Base-by-base conservation (phyloP, 2,329 filamentous ascomycete genomes). In the Cercospora sp. region DNA sequence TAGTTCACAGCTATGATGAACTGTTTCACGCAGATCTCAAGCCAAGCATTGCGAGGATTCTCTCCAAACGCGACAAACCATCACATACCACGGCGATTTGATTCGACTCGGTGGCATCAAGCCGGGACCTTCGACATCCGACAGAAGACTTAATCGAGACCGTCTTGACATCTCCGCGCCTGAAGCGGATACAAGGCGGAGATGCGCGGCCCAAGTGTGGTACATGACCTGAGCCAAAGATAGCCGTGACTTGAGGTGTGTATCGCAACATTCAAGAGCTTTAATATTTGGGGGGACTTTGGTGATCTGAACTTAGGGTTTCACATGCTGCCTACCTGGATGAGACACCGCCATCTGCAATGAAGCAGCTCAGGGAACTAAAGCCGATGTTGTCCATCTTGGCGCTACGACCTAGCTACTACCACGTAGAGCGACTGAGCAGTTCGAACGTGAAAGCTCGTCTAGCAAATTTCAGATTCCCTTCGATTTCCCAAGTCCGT, bases 401-500 rank as follows among this genome's bases (percentile, higher is more conserved):
- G 45, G 18, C 8, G 18, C 45, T 48, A 48, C n/a, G 45, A 48
- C 45, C 26, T 20, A 5, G n/a, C 45, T 26, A 23, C 45, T 23
- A 10, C 10, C 9, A 23, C 16, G 18, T 20, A 10, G 6, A 26
- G 20, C 45, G 9, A 51, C 20, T 23, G 45, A 23, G 20, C 9
- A 23, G 12, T 51, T 26, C 12, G 9, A 12, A 23, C 10, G 5
- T 26, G 9, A 23, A 23, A 10, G 45, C 18, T 23, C 23, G 20
- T 51, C 45, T 6, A 51, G 12, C 10, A 51, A 20, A 23, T 5
- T 26, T 58, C 53, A 58, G 26, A 48, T 45, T 10, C 28, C 26
- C 42, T 33, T 51, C 26, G 16, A 20, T 20, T n/a, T 63, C 31
- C 51, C 31, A 13, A 68, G 10, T 20, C 63, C 67, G 57, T 70